These are phyloP conservation scores for Akanthomyces lecanii DNA, from an alignment of 2,329 filamentous ascomycete genomes.

Conservation along the genomic window DNA sequence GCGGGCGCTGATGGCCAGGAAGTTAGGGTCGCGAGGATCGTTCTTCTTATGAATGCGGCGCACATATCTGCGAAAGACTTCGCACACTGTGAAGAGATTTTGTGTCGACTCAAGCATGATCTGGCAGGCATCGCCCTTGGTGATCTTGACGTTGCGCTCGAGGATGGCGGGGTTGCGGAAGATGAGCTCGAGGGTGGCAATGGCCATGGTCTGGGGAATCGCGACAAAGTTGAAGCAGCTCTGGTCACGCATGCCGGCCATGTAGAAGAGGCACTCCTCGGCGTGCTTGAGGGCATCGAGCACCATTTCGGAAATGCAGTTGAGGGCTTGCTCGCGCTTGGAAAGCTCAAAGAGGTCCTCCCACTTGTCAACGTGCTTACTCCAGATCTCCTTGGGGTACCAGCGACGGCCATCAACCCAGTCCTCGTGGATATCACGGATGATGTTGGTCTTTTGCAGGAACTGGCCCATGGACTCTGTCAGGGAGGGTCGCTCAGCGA, in stretches of 20 bases:
- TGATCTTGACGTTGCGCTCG: constrained; percentile 88
- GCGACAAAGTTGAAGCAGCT: constrained; percentile 99
- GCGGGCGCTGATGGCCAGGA: constrained; percentile 82
- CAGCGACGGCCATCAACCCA: constrained; percentile 82
- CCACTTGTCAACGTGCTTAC: constrained; percentile 85
- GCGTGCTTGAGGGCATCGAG: constrained; percentile 80
- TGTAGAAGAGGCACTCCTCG: constrained; percentile 96
- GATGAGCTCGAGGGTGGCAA: constrained; percentile 85
- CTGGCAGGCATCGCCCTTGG: constrained; percentile 86
- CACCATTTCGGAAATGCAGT: constrained; percentile 91
- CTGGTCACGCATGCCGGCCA: constrained; percentile 90
- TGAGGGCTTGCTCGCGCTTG: constrained; percentile 70
- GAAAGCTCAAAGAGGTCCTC: constrained; percentile 84
- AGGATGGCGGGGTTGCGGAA: constrained; percentile 91
- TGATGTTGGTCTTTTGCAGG: constrained; percentile 97
- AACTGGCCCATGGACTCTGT: constrained; percentile 97
- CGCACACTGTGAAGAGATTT: constrained; percentile 76
- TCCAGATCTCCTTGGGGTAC: constrained; percentile 97
- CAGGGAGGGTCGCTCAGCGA: constrained; percentile 73
- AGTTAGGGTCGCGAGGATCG: constrained; percentile 88
- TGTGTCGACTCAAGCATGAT: constrained; percentile 93
- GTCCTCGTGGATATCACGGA: constrained; percentile 91
- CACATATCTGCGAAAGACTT: constrained; percentile 73
- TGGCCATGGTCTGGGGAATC: constrained; percentile 96
- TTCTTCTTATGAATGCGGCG: constrained; percentile 90